phyloP scores from a whole-genome alignment of 2,329 filamentous ascomycete genomes.

The Cadophora gregata region DNA sequence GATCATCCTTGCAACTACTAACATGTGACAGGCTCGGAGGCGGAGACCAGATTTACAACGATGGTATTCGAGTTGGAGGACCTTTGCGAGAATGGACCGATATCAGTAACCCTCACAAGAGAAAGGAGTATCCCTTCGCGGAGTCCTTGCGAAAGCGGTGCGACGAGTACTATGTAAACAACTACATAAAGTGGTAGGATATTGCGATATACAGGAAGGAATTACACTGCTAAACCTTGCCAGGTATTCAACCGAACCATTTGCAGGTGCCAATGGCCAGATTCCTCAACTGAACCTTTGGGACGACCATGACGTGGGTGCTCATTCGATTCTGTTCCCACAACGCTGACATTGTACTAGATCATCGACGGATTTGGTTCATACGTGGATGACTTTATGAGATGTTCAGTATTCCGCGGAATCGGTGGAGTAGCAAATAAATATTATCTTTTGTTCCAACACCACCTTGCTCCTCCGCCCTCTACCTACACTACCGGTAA shows the following conservation, averaged over 20 bases:
- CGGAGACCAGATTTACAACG: conserved; percentile 96
- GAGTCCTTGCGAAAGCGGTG: conserved; percentile 80
- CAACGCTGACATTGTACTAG: conserved; percentile 34
- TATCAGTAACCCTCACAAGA: conserved; percentile 82
- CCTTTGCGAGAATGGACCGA: conserved; percentile 83
- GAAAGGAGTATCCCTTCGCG: conserved; percentile 79
- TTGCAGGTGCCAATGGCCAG: conserved; percentile 84
- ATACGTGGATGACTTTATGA: conserved; percentile 94
- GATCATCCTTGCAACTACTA: conserved; percentile 23
- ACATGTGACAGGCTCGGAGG: conserved; percentile 73
- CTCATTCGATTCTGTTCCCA: conserved; percentile 50
- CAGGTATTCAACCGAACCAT: conserved; percentile 82
- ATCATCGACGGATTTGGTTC: conserved; percentile 94
- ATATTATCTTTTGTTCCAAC: conserved; percentile 98
- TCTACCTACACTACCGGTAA: conserved; percentile 84
- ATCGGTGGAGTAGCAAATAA: conserved; percentile 94
- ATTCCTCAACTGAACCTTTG: conserved; percentile 97
- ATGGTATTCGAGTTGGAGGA: conserved; percentile 84
- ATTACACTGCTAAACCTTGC: background rate
- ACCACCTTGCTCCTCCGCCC: conserved; percentile 83
- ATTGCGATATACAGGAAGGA: background rate
- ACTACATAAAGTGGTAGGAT: conserved; percentile 77
- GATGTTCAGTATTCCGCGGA: conserved; percentile 87
- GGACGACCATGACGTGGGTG: conserved; percentile 87
- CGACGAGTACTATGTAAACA: conserved; percentile 89